phyloP scores from a whole-genome alignment of 1,139 yeast species.

The Insectozyma bohioensis region DNA sequence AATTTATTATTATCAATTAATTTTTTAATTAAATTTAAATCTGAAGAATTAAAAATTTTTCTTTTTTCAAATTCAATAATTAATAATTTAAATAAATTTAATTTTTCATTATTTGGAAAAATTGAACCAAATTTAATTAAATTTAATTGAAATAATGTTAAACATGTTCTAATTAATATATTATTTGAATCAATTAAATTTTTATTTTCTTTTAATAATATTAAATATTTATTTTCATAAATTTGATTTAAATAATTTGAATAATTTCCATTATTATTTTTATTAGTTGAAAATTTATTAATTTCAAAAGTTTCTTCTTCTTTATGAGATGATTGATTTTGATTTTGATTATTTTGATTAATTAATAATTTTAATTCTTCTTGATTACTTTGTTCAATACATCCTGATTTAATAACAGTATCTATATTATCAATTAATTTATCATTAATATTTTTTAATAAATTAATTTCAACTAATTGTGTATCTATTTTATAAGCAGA shows the following conservation, averaged over 20 bases:
- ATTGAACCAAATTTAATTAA: conserved; percentile 6
- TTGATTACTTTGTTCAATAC: no score
- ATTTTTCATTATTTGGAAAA: conserved; percentile 7
- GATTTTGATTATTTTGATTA: no score
- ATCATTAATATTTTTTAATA: conserved; percentile 9
- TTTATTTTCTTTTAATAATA: conserved; percentile 6
- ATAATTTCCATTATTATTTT: conserved; percentile 3
- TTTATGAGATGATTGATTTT: no score
- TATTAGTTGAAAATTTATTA: conserved; percentile 4
- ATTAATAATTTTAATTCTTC: no score
- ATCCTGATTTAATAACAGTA: no score
- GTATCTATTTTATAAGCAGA: conserved; percentile 7
- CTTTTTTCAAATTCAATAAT: conserved; percentile 10
- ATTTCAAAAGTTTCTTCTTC: no score
- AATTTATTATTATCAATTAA: conserved; percentile 4
- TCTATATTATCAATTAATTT: conserved; percentile 6
- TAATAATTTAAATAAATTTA: conserved; percentile 7
- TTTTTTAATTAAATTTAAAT: conserved; percentile 8
- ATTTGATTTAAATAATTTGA: conserved; percentile 9
- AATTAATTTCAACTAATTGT: conserved; percentile 8
- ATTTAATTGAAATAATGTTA: conserved; percentile 6
- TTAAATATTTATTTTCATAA: conserved; percentile 10
- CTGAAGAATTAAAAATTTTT: conserved; percentile 6
- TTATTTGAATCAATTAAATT: conserved; percentile 9
- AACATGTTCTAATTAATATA: conserved; percentile 5